Evolutionary conservation across 2,329 filamentous ascomycete species (phyloP), one percentile per base, ranked within the genome.

Genomic region (Aspergillus quadricinctus): DNA sequence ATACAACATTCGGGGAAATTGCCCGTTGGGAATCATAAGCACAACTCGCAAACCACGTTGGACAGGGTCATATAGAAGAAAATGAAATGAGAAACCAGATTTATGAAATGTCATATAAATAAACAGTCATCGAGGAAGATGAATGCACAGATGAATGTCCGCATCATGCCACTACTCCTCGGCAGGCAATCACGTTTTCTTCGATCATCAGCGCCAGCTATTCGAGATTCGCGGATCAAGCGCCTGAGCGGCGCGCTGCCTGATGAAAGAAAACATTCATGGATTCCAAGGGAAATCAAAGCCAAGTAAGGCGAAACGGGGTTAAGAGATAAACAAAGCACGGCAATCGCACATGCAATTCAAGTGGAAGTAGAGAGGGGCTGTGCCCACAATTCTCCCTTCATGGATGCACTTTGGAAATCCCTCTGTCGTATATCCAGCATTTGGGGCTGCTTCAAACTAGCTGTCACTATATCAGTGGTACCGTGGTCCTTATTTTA

Each of bases 401-500:
- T 14, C 17, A 49, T 28, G 37, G 21, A 11, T 23, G 14, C 29
- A 27, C 29, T 31, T 35, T 35, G n/a, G 29, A 35, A 10, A 23
- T 9, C 14, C 45, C 28, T 14, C 9, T 37, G 28, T 21, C 45
- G 29, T 17, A 48, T 31, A 35, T 53, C 27, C 51, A 48, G 25
- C 19, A 48, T 28, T 21, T 28, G 29, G 28, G 35, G 14, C 8
- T 14, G 48, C 6, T 25, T 25, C 14, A 43, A 27, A 23, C 11
- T 23, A 23, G 19, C 19, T 7, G 41, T 37, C 31, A 9, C 28
- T 11, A 41, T 49, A 49, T 53, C 59, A 60, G 54, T 57, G 55
- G 63, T 58, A 52, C 59, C 58, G 56, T 55, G 28, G 50, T 48
- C 59, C 63, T 57, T 61, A 57, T 69, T 69, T 68, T 72, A 71